phyloP scores from a whole-genome alignment of 805 yeast genomes.

The Yamadazyma nakazawae region DNA sequence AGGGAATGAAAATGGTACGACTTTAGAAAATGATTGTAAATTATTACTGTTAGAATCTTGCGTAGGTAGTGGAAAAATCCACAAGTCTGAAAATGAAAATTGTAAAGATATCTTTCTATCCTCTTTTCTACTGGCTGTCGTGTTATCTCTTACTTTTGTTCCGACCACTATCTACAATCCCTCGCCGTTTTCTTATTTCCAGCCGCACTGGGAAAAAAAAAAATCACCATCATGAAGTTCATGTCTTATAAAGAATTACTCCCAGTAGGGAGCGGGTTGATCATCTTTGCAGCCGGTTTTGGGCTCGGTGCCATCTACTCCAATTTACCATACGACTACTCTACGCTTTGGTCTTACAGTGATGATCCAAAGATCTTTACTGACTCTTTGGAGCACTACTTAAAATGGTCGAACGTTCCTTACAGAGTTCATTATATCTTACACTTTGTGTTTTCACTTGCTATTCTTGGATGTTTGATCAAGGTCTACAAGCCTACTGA shows the following conservation, averaged over 20 bases:
- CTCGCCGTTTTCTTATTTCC: not conserved
- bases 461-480: conserved; percentile 67
- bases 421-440: conserved; percentile 53
- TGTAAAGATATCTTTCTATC: no score
- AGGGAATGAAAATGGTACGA: no score
- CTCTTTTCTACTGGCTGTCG: no score
- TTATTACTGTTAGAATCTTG: no score
- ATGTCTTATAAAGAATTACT: conserved; percentile 41
- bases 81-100: no score
- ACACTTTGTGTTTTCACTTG: conserved; percentile 60
- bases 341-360: conserved; percentile 60
- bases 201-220: not conserved
- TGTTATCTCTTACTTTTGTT: no score
- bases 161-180: no score
- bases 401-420: conserved; percentile 68
- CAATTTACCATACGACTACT: conserved; percentile 79
- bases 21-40: no score
- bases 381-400: conserved; percentile 69
- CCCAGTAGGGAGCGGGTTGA: conserved; percentile 43
- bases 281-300: conserved; percentile 63
- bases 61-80: no score
- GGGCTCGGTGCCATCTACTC: conserved; percentile 75
- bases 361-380: conserved; percentile 45
- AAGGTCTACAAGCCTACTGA: conserved; percentile 86
- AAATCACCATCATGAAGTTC: conserved; percentile 2